Evolutionary conservation across 768 basidiomycete genomes (phyloP), one percentile per base, ranked within the genome.

Genomic region (Rhizopogon roseolus): DNA sequence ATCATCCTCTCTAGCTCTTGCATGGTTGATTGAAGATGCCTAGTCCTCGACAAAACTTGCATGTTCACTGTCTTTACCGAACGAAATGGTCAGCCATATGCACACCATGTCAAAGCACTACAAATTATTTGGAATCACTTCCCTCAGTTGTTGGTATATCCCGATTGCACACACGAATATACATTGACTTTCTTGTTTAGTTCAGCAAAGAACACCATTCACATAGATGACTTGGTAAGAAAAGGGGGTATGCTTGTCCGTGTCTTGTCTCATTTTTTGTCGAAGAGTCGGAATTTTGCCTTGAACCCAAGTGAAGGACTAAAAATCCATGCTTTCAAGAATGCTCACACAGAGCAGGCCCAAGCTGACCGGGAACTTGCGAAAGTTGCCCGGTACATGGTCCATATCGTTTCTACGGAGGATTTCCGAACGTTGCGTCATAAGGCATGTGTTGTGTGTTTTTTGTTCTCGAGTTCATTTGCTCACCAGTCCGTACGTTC

Each of bases 51-150:
- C 75, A 88, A 91, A 66, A 88, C 82, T 1, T 81, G 80, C 55
- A 96, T 95, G 93, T 95, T 93, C 68, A 86, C 85, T 5, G 88
- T 94, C 2, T 93, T 92, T 67, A 81, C 83, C 1, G 81, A 82
- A 60, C 75, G 85, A 28, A 82, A 90, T 51, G 84, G 79, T 4
- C 84, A 90, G 64, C 78, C 84, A 7, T 90, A 86, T 78, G 81
- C 81, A 46, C 92, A 93, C 64, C 85, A 82, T 37, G 90, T 93
- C 34, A 93, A 93, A 64, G 78, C 88, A 5, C 76, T 92, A 9
- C 82, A 88, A 61, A 89, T 93, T 44, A 88, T 95, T 48, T 95
- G 91, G 91, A 88, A 86, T 57, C 82, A 85, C 60, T 90, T 92
- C 62, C 85, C 89, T 6, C 87, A 88, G 63, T 91, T 83, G 90